A percentile compares a stretch with the other conserved stretches of the same genome.
phyloP scores from a whole-genome alignment of 169 alveolate genomes.

The Eimeria tenella region DNA sequence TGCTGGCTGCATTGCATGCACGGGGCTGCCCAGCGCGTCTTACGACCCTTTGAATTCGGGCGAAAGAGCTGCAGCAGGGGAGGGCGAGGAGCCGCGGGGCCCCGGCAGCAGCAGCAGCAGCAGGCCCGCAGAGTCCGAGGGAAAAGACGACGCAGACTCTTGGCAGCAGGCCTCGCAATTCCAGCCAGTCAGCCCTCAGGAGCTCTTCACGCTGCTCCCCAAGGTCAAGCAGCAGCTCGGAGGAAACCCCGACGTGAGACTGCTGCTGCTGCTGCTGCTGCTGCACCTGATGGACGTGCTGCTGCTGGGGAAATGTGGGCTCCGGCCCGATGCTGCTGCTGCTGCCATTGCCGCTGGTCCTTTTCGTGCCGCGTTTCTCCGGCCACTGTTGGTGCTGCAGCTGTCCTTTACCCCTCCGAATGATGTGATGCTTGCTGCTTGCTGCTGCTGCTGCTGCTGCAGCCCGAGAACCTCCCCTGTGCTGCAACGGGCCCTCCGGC shows the following conservation, averaged over 20 bases:
- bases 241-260: background rate
- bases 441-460: conserved; percentile 15
- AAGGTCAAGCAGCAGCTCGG: background rate
- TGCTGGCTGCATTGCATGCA: background rate
- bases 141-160: no score
- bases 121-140: background rate
- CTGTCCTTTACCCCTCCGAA: background rate
- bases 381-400: background rate
- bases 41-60: background rate
- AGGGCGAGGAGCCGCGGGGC: background rate
- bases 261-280: background rate
- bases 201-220: conserved; percentile 2
- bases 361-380: background rate
- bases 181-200: background rate
- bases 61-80: background rate
- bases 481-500: background rate
- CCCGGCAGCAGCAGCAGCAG: background rate
- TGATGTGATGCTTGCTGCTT: background rate
- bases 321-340: background rate
- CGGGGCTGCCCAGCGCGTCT: background rate
- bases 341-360: background rate
- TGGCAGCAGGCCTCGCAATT: background rate
- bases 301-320: background rate
- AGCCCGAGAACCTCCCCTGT: background rate
- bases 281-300: background rate